Evolutionary conservation across 2,329 filamentous ascomycete species (phyloP), one percentile per base, ranked within the genome.

Genomic region (Colletotrichum agaves): DNA sequence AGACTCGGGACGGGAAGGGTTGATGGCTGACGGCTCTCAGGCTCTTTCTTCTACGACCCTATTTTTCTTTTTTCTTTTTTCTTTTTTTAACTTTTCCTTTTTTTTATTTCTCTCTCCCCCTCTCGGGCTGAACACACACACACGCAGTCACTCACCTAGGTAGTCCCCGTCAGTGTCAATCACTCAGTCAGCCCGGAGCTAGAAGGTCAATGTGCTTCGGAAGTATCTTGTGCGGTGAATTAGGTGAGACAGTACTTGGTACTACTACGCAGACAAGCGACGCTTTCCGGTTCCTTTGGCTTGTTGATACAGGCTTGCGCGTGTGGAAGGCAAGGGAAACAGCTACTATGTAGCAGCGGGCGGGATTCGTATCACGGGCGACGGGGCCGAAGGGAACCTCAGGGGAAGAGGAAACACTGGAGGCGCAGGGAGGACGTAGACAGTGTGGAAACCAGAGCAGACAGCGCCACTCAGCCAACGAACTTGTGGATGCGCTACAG

Each of bases 321-420:
- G 37, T 41, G 62, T 61, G 63, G 57, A 61, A 61, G 57, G 47
- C 63, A 47, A 65, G 63, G 63, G 63, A 65, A 65, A 47, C 63
- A 58, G 31, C 31, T 50, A n/a, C n/a, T n/a, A n/a, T n/a, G n/a
- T n/a, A 43, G 46, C 61, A 23, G 19, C 4, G 15, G 35, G 6
- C 19, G 41, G 46, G 58, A 52, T 46, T 55, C 56, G 47, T 61
- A 55, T 57, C 57, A 47, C 41, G n/a, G 61, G 21, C 23, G 63
- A 49, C 63, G 5, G 17, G 63, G 58, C 53, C 41, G 43, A 35
- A 23, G 61, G 52, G 52, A 63, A 58, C 43, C 33, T 47, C 21
- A 55, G 21, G 43, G 23, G 19, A 23, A 50, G 43, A 62, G 63
- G 33, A 55, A 66, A 55, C 41, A 62, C 49, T 61, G 46, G 19